Evolutionary conservation across 192 early-diverging fungal species (phyloP).

Genomic region (Borealophlyctis nickersoniae): DNA sequence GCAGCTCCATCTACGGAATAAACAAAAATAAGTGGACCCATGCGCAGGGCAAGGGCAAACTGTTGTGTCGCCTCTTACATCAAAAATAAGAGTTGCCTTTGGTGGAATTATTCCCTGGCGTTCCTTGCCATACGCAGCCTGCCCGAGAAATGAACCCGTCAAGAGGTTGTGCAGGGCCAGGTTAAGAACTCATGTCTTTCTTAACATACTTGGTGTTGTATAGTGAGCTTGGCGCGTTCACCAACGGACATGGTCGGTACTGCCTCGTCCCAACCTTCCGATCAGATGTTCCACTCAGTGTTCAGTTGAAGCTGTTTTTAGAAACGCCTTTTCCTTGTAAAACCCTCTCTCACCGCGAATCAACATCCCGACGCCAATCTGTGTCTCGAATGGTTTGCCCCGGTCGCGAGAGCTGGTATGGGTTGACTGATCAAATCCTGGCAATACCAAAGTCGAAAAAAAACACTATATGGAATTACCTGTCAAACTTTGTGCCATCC

Average conservation of each 20-base stretch:
- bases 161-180: too few species aligned
- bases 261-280: slow-evolving; percentile 69
- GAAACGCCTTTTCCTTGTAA: slow-evolving; percentile 3
- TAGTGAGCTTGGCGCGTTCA: slow-evolving; percentile 76
- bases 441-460: too few species aligned
- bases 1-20: too few species aligned
- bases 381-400: slow-evolving; percentile 73
- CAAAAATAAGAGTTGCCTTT: slow-evolving; percentile 73
- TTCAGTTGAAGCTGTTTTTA: neutral
- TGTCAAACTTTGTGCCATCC: too few species aligned
- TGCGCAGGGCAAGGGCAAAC: too few species aligned
- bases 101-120: slow-evolving; percentile 62
- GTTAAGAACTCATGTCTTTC: slow-evolving; percentile 12
- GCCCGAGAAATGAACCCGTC: too few species aligned
- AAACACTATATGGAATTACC: too few species aligned
- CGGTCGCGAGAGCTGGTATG: slow-evolving; percentile 82
- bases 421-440: too few species aligned
- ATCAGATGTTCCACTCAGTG: too few species aligned
- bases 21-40: too few species aligned
- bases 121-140: slow-evolving; percentile 6
- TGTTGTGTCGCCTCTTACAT: too few species aligned
- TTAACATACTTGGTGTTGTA: slow-evolving; percentile 40
- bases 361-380: slow-evolving; percentile 87
- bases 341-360: too few species aligned
- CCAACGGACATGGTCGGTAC: slow-evolving; percentile 88